A percentile compares a stretch with the other conserved stretches of the same genome.
Conservation (phyloP, 2,329 filamentous ascomycete species). For the Didymella lethalis region DNA sequence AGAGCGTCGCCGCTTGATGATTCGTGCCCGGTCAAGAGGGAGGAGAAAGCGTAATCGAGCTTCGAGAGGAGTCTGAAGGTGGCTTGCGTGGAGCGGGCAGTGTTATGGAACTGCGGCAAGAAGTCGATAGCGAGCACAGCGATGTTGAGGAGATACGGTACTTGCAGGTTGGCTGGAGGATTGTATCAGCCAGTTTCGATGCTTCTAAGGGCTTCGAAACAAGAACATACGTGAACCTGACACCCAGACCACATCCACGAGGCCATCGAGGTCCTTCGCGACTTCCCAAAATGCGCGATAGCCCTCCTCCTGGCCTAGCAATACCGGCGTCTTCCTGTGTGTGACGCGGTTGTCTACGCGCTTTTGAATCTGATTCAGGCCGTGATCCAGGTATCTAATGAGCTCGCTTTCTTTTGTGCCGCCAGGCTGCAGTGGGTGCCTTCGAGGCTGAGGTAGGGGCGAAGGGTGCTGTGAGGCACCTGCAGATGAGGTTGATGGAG, state of each 20-base stretch:
- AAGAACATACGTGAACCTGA: slow-evolving; percentile 78
- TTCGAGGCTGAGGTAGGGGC: slow-evolving; percentile 61
- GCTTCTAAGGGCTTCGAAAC: no score
- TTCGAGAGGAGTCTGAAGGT: slow-evolving; percentile 78
- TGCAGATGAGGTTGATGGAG: slow-evolving; percentile 60
- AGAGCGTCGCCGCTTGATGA: slow-evolving; percentile 69
- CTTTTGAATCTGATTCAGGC: slow-evolving; percentile 49
- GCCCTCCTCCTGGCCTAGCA: slow-evolving; percentile 53
- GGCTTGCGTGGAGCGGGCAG: slow-evolving; percentile 67
- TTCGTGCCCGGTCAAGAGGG: slow-evolving; percentile 73
- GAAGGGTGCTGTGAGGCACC: slow-evolving; percentile 50
- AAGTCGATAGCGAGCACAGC: slow-evolving; percentile 76
- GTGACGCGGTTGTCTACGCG: slow-evolving; percentile 42
- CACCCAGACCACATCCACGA: slow-evolving; percentile 85
- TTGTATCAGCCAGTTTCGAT: slow-evolving; percentile 6
- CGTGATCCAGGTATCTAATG: slow-evolving; percentile 65
- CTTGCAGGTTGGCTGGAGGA: slow-evolving; percentile 73
- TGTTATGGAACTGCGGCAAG: slow-evolving; percentile 74
- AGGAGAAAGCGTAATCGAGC: slow-evolving; percentile 83
- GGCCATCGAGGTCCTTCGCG: slow-evolving; percentile 74
- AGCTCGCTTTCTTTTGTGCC: slow-evolving; percentile 66
- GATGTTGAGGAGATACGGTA: slow-evolving; percentile 82
- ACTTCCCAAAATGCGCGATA: slow-evolving; percentile 73
- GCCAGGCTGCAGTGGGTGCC: slow-evolving; percentile 62
- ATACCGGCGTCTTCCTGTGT: slow-evolving; percentile 59